Percentiles rank a stretch among this genome's conserved stretches.
Evolutionary conservation across 2,329 filamentous ascomycete genomes (phyloP).

Genomic region (Colletotrichum melonis): DNA sequence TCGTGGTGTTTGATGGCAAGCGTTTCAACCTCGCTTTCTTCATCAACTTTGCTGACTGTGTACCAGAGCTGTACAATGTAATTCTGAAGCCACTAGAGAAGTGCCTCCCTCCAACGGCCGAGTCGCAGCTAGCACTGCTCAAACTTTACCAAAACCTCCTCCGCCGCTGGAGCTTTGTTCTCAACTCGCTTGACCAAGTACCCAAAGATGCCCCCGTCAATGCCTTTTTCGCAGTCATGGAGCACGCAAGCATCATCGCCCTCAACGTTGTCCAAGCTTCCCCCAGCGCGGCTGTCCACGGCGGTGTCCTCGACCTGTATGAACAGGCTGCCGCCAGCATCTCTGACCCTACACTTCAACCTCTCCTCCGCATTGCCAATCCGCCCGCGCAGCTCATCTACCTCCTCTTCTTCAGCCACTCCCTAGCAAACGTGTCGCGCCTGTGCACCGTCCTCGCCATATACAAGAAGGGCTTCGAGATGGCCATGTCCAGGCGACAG

Average conservation of each 20-base stretch:
- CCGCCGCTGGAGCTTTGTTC: conserved; percentile 64
- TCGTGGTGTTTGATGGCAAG: conserved; percentile 67
- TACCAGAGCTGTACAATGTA: conserved; percentile 61
- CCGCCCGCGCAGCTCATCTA: conserved; percentile 78
- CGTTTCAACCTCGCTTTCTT: conserved; percentile 11
- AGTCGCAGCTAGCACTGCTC: conserved; percentile 70
- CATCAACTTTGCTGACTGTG: conserved; percentile 37
- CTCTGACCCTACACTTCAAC: conserved; percentile 60
- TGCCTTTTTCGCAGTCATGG: conserved; percentile 54
- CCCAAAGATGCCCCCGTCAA: conserved; percentile 47
- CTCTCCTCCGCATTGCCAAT: conserved; percentile 72
- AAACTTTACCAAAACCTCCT: conserved; percentile 76
- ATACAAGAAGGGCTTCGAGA: conserved; percentile 82
- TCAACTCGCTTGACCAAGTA: conserved; percentile 53
- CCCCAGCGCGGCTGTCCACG: conserved; percentile 55
- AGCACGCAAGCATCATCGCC: conserved; percentile 65
- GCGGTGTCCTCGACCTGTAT: conserved; percentile 77
- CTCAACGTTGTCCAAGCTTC: conserved; percentile 70
- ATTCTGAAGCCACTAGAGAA: conserved; percentile 64
- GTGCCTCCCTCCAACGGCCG: conserved; percentile 41
- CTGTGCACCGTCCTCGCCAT: conserved; percentile 75
- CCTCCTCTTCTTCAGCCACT: conserved; percentile 74
- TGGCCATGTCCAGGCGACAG: conserved; percentile 57
- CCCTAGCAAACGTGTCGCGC: conserved; percentile 72
- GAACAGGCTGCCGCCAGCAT: conserved; percentile 69